Evolutionary conservation across 192 early-diverging fungal species (phyloP).

Genomic region (Phycomyces nitens): DNA sequence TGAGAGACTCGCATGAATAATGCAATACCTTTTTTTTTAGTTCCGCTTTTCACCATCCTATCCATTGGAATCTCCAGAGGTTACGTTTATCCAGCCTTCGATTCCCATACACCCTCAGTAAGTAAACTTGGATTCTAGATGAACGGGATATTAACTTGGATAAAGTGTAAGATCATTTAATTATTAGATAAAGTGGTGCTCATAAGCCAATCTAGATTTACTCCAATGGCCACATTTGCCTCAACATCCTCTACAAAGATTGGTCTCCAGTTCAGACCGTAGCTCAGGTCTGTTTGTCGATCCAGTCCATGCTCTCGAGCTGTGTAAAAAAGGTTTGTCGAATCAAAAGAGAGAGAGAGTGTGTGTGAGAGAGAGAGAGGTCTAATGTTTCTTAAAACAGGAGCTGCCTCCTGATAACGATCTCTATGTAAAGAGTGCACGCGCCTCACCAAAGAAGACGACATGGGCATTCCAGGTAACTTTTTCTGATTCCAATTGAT

Average conservation of each 20-base stretch:
- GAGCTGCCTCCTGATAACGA: conserved; percentile 57
- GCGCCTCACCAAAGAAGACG: conserved; percentile 54
- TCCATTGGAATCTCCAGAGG: conserved; percentile 71
- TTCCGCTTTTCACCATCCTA: conserved; percentile 74
- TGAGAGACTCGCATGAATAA: conserved; percentile 2
- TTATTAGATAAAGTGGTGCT: too few species aligned
- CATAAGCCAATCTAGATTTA: conserved; percentile 47
- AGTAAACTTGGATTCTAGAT: too few species aligned
- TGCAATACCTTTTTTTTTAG: conserved; percentile 25
- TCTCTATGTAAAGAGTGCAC: conserved; percentile 50
- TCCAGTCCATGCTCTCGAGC: conserved; percentile 90
- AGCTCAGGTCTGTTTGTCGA: conserved; percentile 80
- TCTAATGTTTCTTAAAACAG: conserved; percentile 17
- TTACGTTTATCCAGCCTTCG: conserved; percentile 55
- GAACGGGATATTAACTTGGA: not conserved
- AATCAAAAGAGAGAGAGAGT: not conserved
- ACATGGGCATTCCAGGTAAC: conserved; percentile 55
- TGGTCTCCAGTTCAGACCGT: conserved; percentile 95
- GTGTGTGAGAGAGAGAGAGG: not conserved
- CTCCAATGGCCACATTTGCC: conserved; percentile 95
- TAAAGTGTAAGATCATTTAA: conserved; percentile 2
- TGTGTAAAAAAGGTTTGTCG: conserved; percentile 66
- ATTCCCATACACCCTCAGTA: conserved; percentile 73
- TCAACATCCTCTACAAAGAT: conserved; percentile 91
- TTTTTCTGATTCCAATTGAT: not conserved